Evolutionary conservation across 2,329 filamentous ascomycete genomes (phyloP), one percentile per base, ranked within the genome.

Genomic region (Penicillium hordei): DNA sequence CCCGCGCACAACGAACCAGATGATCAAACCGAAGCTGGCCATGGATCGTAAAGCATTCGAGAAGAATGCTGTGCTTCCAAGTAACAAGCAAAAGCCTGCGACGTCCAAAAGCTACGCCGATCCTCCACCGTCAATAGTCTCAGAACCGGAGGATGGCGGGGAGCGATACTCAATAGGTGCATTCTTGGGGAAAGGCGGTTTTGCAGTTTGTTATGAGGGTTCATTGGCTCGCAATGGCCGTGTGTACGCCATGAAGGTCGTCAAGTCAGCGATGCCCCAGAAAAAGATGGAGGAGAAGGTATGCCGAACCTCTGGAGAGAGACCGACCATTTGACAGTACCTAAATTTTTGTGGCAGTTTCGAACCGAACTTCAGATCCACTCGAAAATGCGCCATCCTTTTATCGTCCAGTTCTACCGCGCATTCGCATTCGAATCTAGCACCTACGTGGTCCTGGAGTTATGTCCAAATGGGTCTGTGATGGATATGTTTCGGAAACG

Each of bases 401-500:
- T 97, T 74, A 93, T 99, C 64, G 94, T 99, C 62, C 89, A 93
- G 67, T 99, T 99, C 75, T 86, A 96, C 69, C 87, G 93, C 66
- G 94, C 94, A 34, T 99, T 99, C 72, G 89, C 93, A 13, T 96
- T 93, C 74, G 83, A 91, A 64, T 87, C 86, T 63, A 93, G 88
- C 73, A 97, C 94, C 57, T 99, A 96, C 69, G 89, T 99, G 48
- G 90, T 97, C 46, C 83, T 99, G 29, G 93, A 99, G 73, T 81
- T 99, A 44, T 99, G 94, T 74, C 89, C 91, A 52, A 97, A 97
- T 72, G 94, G 94, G 45, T 97, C 93, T 21, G 84, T 99, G 19
- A 96, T 96, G 86, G 94, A 97, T 72, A 96, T 97, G 88, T 91
- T 97, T 62, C 95, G 95, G 78, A 90, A 90, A 69, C 85, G 94